Evolutionary conservation across 306 rosid species (phyloP), one percentile per base, ranked within the genome.

Genomic region (Cucurbita argyrosperma): DNA sequence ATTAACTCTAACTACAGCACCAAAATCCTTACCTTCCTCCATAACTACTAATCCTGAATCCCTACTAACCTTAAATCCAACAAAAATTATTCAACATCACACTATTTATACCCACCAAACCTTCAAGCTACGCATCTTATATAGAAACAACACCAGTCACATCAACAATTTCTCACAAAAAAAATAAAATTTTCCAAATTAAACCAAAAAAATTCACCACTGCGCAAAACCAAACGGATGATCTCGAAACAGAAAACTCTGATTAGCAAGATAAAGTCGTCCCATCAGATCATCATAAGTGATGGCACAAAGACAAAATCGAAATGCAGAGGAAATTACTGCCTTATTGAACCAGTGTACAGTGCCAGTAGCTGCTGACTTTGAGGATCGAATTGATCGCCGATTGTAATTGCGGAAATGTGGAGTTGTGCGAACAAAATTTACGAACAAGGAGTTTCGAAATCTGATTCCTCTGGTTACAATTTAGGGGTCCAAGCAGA

Each of bases 21-120:
- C 75, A 81, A 87, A 84, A 74, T 95, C 90, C 84, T 91, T 95
- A 72, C 96, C 88, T 78, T 95, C 97, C 83, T 91, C 99, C 83
- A 83, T 40, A 12, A 77, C 74, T 82, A 76, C 80, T 78, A 88
- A 61, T 76, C 90, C 84, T 72, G 90, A 76, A 62, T 78, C 85
- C 90, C 90, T 90, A 80, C 80, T 74, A 65, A 67, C 75, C 64
- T 82, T 65, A 56, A 74, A 13, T 74, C 76, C 76, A 26, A 79
- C 65, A 81, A 58, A 78, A 80, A 83, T 79, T 56, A 9, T 30
- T 37, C 40, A 39, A 61, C 46, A 14, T 39, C 42, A 37, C 42
- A 60, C 67, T 35, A 14, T 14, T 15, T 15, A 23, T 10, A 58
- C 39, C 12, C 13, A 37, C 65, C 16, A 59, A 26, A 26, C 39